Conservation (phyloP, 2,329 filamentous ascomycete species). For the Fusarium pseudocircinatum region DNA sequence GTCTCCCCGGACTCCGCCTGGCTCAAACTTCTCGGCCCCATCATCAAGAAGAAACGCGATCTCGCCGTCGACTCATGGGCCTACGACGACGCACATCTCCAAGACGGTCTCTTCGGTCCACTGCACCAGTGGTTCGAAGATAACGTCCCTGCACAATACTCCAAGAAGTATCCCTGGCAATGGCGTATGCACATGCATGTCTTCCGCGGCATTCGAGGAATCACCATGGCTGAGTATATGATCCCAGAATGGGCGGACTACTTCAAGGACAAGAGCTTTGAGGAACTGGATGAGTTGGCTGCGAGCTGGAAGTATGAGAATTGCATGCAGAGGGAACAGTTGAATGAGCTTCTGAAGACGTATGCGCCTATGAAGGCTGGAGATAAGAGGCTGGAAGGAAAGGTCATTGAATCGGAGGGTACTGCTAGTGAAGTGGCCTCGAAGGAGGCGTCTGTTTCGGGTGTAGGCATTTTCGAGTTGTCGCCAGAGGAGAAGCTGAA, state of each 20-base stretch:
- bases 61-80: conserved; percentile 67
- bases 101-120: conserved; percentile 49
- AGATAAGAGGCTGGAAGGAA: conserved; percentile 40
- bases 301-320: conserved; percentile 62
- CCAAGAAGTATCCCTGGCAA: conserved; percentile 57
- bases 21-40: conserved; percentile 59
- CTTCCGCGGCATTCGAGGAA: conserved; percentile 53
- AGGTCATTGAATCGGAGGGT: conserved; percentile 37
- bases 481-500: conserved; percentile 38
- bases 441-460: conserved; percentile 36
- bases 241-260: conserved; percentile 64
- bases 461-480: conserved; percentile 45
- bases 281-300: conserved; percentile 64
- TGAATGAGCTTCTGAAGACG: conserved; percentile 60
- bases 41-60: conserved; percentile 63
- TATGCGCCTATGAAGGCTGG: conserved; percentile 50
- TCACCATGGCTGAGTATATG: conserved; percentile 58
- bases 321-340: conserved; percentile 59
- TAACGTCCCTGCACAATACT: conserved; percentile 54
- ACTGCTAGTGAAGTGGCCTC: neutral
- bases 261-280: conserved; percentile 59
- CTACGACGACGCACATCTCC: conserved; percentile 43
- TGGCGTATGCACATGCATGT: conserved; percentile 62
- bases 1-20: conserved; percentile 56
- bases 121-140: conserved; percentile 55